These are phyloP conservation scores for Cornus kousa DNA, from an alignment of 148 eudicot species.

Conservation along the genomic window DNA sequence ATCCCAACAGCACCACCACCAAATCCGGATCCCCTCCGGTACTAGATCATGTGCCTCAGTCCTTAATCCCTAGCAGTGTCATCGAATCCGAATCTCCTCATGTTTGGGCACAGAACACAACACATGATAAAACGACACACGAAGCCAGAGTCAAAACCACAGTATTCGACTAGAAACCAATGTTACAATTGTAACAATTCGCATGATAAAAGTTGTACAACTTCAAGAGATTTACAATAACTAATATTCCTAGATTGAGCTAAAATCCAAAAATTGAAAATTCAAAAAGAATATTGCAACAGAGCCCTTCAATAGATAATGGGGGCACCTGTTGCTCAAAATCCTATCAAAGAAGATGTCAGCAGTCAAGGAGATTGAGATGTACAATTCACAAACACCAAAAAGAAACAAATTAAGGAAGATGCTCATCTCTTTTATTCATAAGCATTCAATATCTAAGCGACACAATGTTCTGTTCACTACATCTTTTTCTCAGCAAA, in stretches of 20 bases:
- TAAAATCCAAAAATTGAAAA: neutral
- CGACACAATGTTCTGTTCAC: conserved; percentile 3
- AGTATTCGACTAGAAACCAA: neutral
- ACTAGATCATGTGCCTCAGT: too few species aligned
- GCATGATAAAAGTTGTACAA: neutral
- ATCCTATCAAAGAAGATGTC: neutral
- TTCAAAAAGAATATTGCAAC: neutral
- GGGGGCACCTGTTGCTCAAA: neutral
- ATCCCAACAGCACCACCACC: neutral
- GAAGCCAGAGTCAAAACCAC: neutral
- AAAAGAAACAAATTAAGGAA: neutral
- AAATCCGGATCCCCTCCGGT: neutral
- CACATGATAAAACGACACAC: too few species aligned
- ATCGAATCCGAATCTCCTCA: too few species aligned
- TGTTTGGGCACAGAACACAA: too few species aligned
- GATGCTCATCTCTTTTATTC: conserved; percentile 10
- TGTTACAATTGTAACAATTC: too few species aligned
- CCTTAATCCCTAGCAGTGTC: too few species aligned
- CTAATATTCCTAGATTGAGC: neutral
- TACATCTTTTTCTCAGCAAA: conserved; percentile 12
- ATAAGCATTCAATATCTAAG: conserved; percentile 12
- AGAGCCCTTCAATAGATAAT: neutral
- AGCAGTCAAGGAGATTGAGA: neutral
- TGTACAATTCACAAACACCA: conserved; percentile 5
- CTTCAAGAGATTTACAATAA: neutral